A percentile compares a stretch with the other conserved stretches of the same genome.
Evolutionary conservation across 768 basidiomycete species (phyloP).

Genomic region (Agrocybe chaxingu): DNA sequence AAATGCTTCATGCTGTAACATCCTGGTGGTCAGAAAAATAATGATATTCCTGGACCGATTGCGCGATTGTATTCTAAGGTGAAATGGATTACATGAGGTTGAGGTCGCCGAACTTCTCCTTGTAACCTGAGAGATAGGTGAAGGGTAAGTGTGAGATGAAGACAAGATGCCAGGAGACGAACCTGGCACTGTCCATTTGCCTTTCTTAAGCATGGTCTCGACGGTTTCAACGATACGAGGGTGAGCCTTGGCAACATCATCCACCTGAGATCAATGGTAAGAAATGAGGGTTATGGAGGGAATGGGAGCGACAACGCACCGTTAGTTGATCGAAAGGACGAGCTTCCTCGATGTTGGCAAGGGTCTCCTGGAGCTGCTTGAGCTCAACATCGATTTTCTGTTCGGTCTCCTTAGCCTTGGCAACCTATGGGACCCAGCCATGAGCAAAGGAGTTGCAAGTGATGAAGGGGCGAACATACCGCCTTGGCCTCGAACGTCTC

Average conservation of each 20-base stretch:
- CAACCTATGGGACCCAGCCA: conserved; percentile 49
- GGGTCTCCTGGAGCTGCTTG: conserved; percentile 86
- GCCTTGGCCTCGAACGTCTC: conserved; percentile 97
- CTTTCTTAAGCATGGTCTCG: conserved; percentile 94
- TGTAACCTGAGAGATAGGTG: conserved; percentile 55
- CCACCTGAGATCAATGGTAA: conserved; percentile 45
- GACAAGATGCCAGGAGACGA: conserved; percentile 15
- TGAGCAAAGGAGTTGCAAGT: background rate
- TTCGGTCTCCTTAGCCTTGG: conserved; percentile 85
- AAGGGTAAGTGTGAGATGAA: background rate
- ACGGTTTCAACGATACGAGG: conserved; percentile 89
- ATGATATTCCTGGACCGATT: background rate
- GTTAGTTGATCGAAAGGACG: conserved; percentile 97
- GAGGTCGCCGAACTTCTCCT: conserved; percentile 96
- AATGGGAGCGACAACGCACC: conserved; percentile 45
- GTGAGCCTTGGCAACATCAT: conserved; percentile 89
- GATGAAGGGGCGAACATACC: conserved; percentile 39
- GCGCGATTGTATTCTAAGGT: conserved; percentile 15
- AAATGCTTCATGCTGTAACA: too few species aligned
- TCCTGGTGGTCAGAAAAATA: background rate
- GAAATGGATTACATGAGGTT: conserved; percentile 69
- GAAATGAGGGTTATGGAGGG: background rate
- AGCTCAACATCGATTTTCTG: conserved; percentile 89
- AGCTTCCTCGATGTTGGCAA: conserved; percentile 95
- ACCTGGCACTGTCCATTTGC: conserved; percentile 98